Evolutionary conservation across 2,329 filamentous ascomycete genomes (phyloP).

Genomic region (Penicillium sp.): DNA sequence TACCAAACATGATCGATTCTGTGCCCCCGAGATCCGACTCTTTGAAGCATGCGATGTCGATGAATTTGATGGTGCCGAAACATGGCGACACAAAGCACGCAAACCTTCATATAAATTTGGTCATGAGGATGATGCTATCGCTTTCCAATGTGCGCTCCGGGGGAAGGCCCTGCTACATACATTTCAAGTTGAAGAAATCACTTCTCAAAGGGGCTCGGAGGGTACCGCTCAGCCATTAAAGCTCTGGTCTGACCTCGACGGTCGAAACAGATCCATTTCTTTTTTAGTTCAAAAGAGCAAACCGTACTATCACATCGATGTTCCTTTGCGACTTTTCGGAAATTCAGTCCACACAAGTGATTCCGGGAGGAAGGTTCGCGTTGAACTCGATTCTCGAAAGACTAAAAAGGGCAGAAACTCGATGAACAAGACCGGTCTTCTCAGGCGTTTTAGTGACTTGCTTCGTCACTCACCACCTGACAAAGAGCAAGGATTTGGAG

Average conservation of each 20-base stretch:
- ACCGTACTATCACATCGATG: constrained; percentile 3
- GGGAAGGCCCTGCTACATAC: constrained; percentile 4
- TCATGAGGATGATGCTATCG: not conserved
- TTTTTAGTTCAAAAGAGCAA: not conserved
- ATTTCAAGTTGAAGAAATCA: constrained; percentile 1
- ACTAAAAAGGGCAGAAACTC: not conserved
- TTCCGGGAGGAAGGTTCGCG: not conserved
- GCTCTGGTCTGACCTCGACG: constrained; percentile 6
- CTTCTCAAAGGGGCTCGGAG: not conserved
- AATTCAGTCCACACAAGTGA: not conserved
- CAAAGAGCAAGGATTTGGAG: not conserved
- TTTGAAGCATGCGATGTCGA: constrained; percentile 1
- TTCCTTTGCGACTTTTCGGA: not conserved
- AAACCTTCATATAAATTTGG: constrained; percentile 4
- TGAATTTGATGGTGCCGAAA: not conserved
- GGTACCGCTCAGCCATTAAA: constrained; percentile 4
- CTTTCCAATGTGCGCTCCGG: constrained; percentile 6
- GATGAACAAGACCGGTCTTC: not conserved
- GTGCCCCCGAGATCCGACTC: constrained; percentile 1
- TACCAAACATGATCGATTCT: constrained; percentile 2
- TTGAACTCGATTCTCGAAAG: not conserved
- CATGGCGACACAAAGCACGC: constrained; percentile 4
- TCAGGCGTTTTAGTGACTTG: constrained; percentile 2
- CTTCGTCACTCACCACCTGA: constrained; percentile 2
- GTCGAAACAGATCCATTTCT: not conserved